A percentile compares a stretch with the other conserved stretches of the same genome.
These are phyloP conservation scores for Hibiscus tridactylites DNA, from an alignment of 345 rosid genomes.

Conservation along the genomic window DNA sequence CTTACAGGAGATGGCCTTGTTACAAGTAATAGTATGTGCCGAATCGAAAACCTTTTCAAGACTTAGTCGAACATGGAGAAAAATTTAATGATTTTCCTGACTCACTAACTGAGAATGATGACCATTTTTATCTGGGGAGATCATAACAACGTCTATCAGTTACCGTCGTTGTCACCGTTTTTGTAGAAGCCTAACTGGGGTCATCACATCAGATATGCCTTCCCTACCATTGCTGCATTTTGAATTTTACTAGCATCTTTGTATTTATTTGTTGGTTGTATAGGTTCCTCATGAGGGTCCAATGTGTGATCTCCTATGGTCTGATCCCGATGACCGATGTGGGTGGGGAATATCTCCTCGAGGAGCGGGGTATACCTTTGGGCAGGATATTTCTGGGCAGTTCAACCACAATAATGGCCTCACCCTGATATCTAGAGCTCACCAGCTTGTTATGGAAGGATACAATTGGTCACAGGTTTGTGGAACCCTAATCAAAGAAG, in stretches of 20 bases:
- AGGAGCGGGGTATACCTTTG: constrained; percentile 52
- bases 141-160: not conserved
- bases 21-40: not conserved
- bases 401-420: constrained; percentile 80
- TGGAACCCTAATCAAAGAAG: not conserved
- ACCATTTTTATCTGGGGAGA: not conserved
- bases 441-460: constrained; percentile 91
- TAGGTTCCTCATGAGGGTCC: constrained; percentile 87
- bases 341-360: constrained; percentile 57
- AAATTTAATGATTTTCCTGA: not conserved
- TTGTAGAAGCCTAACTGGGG: not conserved
- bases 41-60: not conserved
- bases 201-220: too few relatives aligned
- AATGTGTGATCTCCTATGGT: constrained; percentile 85
- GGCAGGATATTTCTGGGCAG: constrained; percentile 62
- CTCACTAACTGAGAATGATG: not conserved
- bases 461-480: constrained; percentile 79
- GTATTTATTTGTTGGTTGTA: not conserved
- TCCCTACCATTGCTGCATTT: not conserved
- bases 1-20: not conserved
- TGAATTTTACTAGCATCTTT: not conserved
- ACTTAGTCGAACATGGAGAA: not conserved
- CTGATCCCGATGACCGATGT: constrained; percentile 56
- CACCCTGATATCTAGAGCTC: constrained; percentile 72
- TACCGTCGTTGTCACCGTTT: not conserved